Percentiles rank a stretch among this genome's conserved stretches.
Conservation (phyloP, 2,329 filamentous ascomycete genomes). For the Fusarium torulosum region DNA sequence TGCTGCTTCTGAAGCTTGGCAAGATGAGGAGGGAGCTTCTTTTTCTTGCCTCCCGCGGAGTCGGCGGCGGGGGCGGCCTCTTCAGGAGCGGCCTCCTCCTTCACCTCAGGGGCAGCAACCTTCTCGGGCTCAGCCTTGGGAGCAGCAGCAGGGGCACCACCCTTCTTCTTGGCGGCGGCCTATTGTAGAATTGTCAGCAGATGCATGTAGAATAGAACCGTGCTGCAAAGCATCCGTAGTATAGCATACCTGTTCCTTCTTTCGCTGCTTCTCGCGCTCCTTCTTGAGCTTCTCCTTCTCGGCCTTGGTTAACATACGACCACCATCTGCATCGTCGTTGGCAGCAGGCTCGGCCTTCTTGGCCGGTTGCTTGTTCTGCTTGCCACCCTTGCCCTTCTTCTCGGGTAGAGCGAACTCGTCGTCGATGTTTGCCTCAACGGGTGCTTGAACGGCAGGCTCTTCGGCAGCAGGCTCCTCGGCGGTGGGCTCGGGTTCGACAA, state of each 20-base stretch:
- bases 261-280: constrained; percentile 97
- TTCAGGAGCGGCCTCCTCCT: constrained; percentile 65
- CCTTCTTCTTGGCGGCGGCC: constrained; percentile 85
- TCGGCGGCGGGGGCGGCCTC: constrained; percentile 47
- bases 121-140: constrained; percentile 47
- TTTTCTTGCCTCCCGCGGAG: constrained; percentile 75
- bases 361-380: constrained; percentile 55
- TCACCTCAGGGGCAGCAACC: constrained; percentile 69
- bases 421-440: constrained; percentile 83
- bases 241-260: constrained; percentile 87
- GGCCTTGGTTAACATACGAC: constrained; percentile 90
- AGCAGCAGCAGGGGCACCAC: constrained; percentile 49
- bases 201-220: background rate
- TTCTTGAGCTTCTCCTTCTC: constrained; percentile 99
- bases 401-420: constrained; percentile 88
- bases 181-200: constrained; percentile 38
- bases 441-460: constrained; percentile 72
- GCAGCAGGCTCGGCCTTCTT: constrained; percentile 64
- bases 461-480: constrained; percentile 74
- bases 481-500: constrained; percentile 68
- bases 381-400: constrained; percentile 76
- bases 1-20: constrained; percentile 84
- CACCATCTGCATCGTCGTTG: constrained; percentile 67
- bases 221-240: background rate
- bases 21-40: constrained; percentile 86